Percentiles rank a stretch among this genome's conserved stretches.
phyloP scores from a whole-genome alignment of 2,329 filamentous ascomycete species.

The Monosporascus sp. region DNA sequence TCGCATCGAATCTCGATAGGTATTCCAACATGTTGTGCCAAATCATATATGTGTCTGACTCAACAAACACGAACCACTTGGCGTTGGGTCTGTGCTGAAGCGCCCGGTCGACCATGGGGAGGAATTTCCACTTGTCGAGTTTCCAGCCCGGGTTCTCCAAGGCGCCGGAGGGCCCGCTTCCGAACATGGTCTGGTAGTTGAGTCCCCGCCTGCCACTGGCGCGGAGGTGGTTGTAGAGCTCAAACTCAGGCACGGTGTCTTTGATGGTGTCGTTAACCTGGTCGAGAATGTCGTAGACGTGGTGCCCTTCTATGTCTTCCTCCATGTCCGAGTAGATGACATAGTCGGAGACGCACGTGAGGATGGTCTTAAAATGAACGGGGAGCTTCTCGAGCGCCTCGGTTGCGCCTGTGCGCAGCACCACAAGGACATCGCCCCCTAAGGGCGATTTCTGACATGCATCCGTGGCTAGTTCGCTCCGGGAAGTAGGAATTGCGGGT shows the following conservation, averaged over 20 bases:
- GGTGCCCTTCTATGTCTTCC: constrained; percentile 13
- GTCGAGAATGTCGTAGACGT: constrained; percentile 10
- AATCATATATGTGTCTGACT: constrained; percentile 33
- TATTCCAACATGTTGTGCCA: constrained; percentile 30
- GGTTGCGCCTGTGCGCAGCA: not conserved
- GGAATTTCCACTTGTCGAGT: constrained; percentile 37
- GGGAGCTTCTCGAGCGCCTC: not conserved
- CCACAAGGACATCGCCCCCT: not conserved
- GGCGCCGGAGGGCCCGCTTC: constrained; percentile 32
- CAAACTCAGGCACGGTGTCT: constrained; percentile 13
- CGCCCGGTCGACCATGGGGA: constrained; percentile 33
- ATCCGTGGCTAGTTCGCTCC: too few species aligned
- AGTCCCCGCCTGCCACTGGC: constrained; percentile 14
- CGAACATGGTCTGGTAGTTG: constrained; percentile 24
- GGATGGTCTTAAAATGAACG: not conserved
- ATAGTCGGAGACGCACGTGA: not conserved
- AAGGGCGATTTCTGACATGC: too few species aligned
- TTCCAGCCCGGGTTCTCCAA: constrained; percentile 27
- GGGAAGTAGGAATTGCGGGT: too few species aligned
- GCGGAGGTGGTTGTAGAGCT: constrained; percentile 17
- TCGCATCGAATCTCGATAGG: constrained; percentile 23
- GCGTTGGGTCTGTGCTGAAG: constrained; percentile 27
- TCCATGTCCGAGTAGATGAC: constrained; percentile 3
- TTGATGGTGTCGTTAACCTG: constrained; percentile 11
- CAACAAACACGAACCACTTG: constrained; percentile 36